Conservation (phyloP, 495 filamentous ascomycete genomes). For the Penicillium argentinense region DNA sequence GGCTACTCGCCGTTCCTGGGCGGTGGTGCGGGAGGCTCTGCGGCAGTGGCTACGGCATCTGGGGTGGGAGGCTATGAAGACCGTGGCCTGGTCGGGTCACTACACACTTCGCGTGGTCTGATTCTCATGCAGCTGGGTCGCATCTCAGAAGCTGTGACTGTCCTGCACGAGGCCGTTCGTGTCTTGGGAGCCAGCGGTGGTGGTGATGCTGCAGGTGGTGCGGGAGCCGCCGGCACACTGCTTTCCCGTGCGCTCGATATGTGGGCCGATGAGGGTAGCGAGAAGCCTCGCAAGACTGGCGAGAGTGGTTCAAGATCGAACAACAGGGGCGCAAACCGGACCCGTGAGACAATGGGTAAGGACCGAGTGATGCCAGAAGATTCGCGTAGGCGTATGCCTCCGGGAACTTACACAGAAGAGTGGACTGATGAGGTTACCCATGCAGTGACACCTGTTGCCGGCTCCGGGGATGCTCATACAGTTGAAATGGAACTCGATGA, state of each 20-base stretch:
- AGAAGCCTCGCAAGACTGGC: slow-evolving; percentile 18
- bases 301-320: slow-evolving; percentile 20
- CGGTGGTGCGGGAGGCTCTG: slow-evolving; percentile 34
- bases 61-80: slow-evolving; percentile 50
- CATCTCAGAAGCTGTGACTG: slow-evolving; percentile 64
- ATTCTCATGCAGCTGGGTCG: slow-evolving; percentile 67
- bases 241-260: slow-evolving; percentile 73
- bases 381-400: slow-evolving; percentile 26
- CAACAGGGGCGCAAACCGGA: slow-evolving; percentile 21
- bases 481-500: slow-evolving; percentile 45
- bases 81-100: slow-evolving; percentile 42
- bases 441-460: slow-evolving; percentile 13
- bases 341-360: slow-evolving; percentile 31
- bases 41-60: slow-evolving; percentile 32
- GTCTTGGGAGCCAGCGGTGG: slow-evolving; percentile 49
- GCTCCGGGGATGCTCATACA: too few relatives aligned
- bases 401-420: slow-evolving; percentile 28
- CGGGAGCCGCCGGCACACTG: slow-evolving; percentile 72
- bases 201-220: slow-evolving; percentile 59
- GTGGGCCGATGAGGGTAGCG: slow-evolving; percentile 50
- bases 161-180: slow-evolving; percentile 69
- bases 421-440: slow-evolving; percentile 42
- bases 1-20: slow-evolving; percentile 44
- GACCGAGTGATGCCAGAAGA: slow-evolving; percentile 15
- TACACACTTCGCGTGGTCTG: slow-evolving; percentile 57